Percentiles rank a stretch among this genome's conserved stretches.
These are phyloP conservation scores for Lineolata rhizophorae DNA, from an alignment of 495 filamentous ascomycete species.

Conservation along the genomic window DNA sequence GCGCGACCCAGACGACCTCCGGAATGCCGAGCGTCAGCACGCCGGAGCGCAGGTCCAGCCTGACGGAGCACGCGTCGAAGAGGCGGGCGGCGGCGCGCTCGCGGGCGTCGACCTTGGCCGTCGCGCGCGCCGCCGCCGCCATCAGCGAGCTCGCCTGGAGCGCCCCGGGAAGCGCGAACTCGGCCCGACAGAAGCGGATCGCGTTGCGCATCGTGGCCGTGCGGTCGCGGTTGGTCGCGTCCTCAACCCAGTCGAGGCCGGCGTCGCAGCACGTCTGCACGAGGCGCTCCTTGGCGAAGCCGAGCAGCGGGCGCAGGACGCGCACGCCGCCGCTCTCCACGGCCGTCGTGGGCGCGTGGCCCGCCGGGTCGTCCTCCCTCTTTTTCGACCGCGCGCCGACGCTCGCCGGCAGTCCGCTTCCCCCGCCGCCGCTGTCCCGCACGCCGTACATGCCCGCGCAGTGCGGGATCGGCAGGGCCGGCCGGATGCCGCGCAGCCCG, in stretches of 20 bases:
- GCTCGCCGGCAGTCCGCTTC: too few species aligned
- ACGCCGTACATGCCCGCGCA: slow-evolving; percentile 53
- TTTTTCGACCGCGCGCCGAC: too few species aligned
- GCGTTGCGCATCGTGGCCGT: slow-evolving; percentile 65
- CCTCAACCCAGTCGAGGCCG: slow-evolving; percentile 53
- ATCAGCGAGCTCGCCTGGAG: neutral
- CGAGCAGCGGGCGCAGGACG: slow-evolving; percentile 54
- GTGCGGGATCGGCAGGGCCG: slow-evolving; percentile 51
- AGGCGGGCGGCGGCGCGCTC: neutral
- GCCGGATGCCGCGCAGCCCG: slow-evolving; percentile 51
- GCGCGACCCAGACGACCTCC: too few species aligned
- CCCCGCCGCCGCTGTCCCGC: slow-evolving; percentile 45
- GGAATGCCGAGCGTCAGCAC: neutral
- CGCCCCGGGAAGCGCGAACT: neutral
- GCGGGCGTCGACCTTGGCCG: neutral
- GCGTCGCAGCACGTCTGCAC: slow-evolving; percentile 47
- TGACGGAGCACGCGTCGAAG: neutral
- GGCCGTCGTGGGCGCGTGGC: neutral
- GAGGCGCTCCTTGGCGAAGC: slow-evolving; percentile 47
- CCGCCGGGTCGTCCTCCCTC: neutral
- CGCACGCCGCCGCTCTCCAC: slow-evolving; percentile 44
- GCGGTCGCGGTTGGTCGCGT: slow-evolving; percentile 62
- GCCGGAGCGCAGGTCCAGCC: neutral
- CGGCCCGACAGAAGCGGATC: slow-evolving; percentile 28
- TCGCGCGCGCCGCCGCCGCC: neutral